Conservation (phyloP, 176 grass and related monocot species). For the Triticum turgidum region DNA sequence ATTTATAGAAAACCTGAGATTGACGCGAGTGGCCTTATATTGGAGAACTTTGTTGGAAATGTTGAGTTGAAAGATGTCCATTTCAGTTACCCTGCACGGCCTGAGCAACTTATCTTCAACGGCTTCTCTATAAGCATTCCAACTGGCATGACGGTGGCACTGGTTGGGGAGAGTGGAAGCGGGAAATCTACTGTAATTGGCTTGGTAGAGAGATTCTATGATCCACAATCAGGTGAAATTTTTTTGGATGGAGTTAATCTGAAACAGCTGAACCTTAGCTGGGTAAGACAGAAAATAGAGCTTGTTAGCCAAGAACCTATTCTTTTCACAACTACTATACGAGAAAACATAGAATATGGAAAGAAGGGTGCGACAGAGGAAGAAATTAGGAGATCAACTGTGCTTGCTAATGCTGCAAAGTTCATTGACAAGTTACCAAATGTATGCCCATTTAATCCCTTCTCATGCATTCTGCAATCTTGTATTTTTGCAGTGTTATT, state of each 20-base stretch:
- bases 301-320: background rate
- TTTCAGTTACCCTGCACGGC: conserved; percentile 56
- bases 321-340: background rate
- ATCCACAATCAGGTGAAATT: background rate
- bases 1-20: conserved; percentile 49
- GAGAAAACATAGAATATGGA: background rate
- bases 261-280: background rate
- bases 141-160: background rate
- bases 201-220: background rate
- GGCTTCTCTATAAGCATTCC: background rate
- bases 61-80: conserved; percentile 56
- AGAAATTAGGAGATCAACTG: background rate
- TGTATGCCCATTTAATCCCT: background rate
- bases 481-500: background rate
- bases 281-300: background rate
- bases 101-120: background rate
- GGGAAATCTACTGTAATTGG: background rate
- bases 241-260: background rate
- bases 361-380: background rate
- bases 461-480: background rate
- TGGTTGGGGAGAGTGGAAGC: background rate
- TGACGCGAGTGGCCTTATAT: conserved; percentile 46
- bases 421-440: background rate
- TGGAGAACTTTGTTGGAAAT: conserved; percentile 61
- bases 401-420: background rate